Conservation (phyloP, 371 early-diverging fungal species). For the Mortierella sp. region DNA sequence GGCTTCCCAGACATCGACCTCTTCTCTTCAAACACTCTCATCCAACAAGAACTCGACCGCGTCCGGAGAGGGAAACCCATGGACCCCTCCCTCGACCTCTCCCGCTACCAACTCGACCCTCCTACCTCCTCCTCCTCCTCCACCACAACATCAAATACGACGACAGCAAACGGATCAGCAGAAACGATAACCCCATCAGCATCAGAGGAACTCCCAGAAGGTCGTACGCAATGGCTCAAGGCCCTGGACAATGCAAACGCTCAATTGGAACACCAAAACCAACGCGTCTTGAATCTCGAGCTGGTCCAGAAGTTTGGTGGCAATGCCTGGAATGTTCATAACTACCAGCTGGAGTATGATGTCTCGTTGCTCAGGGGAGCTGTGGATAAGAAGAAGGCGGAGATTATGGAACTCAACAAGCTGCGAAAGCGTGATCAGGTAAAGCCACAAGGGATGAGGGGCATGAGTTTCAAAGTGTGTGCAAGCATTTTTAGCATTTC, state of each 20-base stretch:
- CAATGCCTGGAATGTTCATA: conserved; percentile 89
- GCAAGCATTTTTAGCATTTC: neutral
- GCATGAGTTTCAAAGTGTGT: no score
- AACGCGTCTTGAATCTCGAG: conserved; percentile 86
- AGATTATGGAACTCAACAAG: conserved; percentile 75
- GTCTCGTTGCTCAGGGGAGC: conserved; percentile 62
- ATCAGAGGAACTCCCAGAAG: conserved; percentile 48
- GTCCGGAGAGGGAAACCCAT: conserved; percentile 67
- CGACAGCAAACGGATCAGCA: conserved; percentile 6
- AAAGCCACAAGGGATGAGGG: no score
- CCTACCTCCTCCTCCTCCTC: conserved; percentile 38
- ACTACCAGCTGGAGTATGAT: conserved; percentile 80
- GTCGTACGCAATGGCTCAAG: conserved; percentile 70
- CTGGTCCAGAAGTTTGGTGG: conserved; percentile 85
- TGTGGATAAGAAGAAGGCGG: conserved; percentile 62
- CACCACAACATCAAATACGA: conserved; percentile 4
- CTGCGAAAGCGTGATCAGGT: conserved; percentile 83
- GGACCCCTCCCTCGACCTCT: conserved; percentile 66
- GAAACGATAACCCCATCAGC: conserved; percentile 42
- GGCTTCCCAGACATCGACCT: conserved; percentile 52
- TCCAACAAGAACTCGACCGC: conserved; percentile 76
- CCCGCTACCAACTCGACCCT: conserved; percentile 73
- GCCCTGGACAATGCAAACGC: conserved; percentile 87
- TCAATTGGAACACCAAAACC: conserved; percentile 87
- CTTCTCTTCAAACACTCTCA: conserved; percentile 57